Base-by-base conservation (phyloP, 2,329 filamentous ascomycete species). In the Orbilia javanica region DNA sequence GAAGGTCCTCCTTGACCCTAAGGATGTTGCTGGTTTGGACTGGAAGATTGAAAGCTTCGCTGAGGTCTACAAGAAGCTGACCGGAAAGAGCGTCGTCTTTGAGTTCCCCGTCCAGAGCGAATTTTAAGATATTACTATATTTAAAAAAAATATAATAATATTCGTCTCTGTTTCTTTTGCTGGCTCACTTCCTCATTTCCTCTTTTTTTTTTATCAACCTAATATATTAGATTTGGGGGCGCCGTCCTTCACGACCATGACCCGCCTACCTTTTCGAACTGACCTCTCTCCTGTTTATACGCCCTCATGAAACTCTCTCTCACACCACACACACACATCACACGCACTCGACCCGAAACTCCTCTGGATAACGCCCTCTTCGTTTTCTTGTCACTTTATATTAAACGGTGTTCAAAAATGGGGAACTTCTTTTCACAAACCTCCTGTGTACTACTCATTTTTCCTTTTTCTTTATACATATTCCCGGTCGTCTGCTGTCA, bases 31-130 rank as follows among this genome's bases (percentile, higher is more conserved):
- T 85, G 94, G 94, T 86, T 95, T 99, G 84, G 96, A 99, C 90
- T 97, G 98, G 92, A 91, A 96, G 86, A 93, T 99, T 84, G 96
- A 99, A 88, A 97, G 95, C 86, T 99, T 99, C 90, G 93, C 93
- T 82, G 96, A 99, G 91, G 96, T 99, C 86, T 99, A 99, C 93
- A 93, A 94, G 87, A 92, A 93, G 85, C 89, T 99, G 85, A 99
- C 96, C 81, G 96, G 96, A 87, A 96, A 96, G 88, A 90, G 90
- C 86, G 96, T 98, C 86, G 90, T 91, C 87, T 99, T 99, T 86
- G 96, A 99, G 91, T 99, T 99, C 91, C 96, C 96, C 89, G 89
- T 89, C 85, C 88, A 88, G 84, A 86, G 88, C 84, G 84, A 89
- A 85, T 96, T 92, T 88, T 97, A 96, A 88, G 88, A 84, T 81